phyloP scores from a whole-genome alignment of 768 basidiomycete species.

The Royoungia palumana region DNA sequence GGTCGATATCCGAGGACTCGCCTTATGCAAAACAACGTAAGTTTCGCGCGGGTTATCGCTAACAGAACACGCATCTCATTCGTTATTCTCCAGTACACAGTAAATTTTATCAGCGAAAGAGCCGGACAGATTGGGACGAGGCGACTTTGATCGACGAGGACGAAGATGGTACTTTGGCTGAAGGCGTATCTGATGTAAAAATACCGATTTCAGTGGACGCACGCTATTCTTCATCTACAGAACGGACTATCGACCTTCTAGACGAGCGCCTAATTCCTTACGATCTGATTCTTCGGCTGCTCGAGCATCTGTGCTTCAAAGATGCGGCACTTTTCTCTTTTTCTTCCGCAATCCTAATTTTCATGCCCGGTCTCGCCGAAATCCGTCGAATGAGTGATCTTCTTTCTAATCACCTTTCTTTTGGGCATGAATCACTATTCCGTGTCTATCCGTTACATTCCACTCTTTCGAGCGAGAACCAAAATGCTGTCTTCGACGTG shows the following conservation, averaged over 20 bases:
- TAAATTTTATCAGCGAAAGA: constrained; percentile 62
- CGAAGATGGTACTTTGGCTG: constrained; percentile 51
- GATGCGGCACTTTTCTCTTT: constrained; percentile 48
- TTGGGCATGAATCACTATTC: constrained; percentile 64
- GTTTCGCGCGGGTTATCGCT: constrained; percentile 21
- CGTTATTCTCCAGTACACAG: constrained; percentile 45
- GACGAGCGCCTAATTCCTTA: constrained; percentile 90
- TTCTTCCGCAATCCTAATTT: constrained; percentile 83
- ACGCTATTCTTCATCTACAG: constrained; percentile 75
- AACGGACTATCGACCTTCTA: constrained; percentile 75
- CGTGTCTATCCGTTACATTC: constrained; percentile 87
- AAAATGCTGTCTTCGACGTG: constrained; percentile 85
- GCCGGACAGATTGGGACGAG: constrained; percentile 75
- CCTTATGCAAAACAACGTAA: constrained; percentile 73
- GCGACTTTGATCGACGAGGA: constrained; percentile 58
- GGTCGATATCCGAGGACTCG: constrained; percentile 76
- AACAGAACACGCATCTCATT: neutral
- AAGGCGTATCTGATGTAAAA: constrained; percentile 15
- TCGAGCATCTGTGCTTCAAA: constrained; percentile 82
- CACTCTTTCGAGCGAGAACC: constrained; percentile 86
- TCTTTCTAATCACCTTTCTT: constrained; percentile 67
- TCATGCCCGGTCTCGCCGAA: constrained; percentile 93
- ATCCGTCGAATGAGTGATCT: constrained; percentile 86
- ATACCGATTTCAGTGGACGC: constrained; percentile 58
- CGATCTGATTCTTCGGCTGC: constrained; percentile 78